Evolutionary conservation across 768 basidiomycete genomes (phyloP), one percentile per base, ranked within the genome.

Genomic region (Kwoniella sp.): DNA sequence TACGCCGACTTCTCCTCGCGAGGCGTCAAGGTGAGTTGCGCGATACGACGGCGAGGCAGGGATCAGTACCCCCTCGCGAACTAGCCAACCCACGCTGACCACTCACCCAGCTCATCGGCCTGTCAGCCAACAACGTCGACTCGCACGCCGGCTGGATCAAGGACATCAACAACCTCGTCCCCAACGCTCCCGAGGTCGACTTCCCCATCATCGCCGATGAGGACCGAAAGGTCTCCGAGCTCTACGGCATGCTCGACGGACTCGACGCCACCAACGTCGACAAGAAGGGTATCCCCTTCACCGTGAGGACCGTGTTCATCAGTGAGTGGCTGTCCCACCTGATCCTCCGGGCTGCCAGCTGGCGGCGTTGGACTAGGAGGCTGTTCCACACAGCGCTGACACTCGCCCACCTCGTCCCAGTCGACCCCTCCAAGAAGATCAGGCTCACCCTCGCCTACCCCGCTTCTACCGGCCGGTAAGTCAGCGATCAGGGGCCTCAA

Each of bases 121-220:
- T 98, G 54, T 89, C 88, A 36, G 91, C 92, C 71, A 98, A 98
- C 76, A 81, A 80, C 67, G 82, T 98, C 59, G 76, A 83, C 8
- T 84, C 86, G 33, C 95, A 99, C 78, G 75, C 84, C 60, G 79
- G 80, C 52, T 99, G 93, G 93, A 84, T 93, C 50, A 66, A 84
- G 69, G 93, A 76, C 67, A 77, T 78, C 79, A 67, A 84, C 82
- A 73, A 76, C 73, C 60, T 77, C 50, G 60, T 84, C 74, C 57
- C 60, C 37, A 28, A 56, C 2, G 85, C 84, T 15, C 89, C 88
- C 31, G 76, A 84, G 48, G 83, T 96, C 54, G 76, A 84, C 60
- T 98, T 89, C 81, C 95, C 95, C 50, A 98, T 99, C 76, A 98
- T 99, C 63, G 95, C 89, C 42, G 95, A 99, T 73, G 80, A 81